Evolutionary conservation across 441 rosid genomes (phyloP), one percentile per base, ranked within the genome.

Genomic region (Populus hybrid): DNA sequence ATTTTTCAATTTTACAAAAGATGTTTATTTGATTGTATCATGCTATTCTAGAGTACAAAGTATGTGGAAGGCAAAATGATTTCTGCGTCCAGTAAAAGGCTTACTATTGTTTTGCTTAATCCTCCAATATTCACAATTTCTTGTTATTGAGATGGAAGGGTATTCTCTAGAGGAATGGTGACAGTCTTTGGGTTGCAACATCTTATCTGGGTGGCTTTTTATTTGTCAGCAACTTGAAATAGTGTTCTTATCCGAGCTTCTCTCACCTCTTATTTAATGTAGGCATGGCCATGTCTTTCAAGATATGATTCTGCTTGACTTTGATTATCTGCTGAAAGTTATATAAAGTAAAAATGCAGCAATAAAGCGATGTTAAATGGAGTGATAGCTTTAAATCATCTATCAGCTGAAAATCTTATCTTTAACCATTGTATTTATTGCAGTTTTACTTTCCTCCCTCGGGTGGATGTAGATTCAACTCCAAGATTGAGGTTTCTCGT

Each of bases 391-490:
- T 26, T 63, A 56, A 64, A 35, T 73, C 42, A n/a, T 74, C 33
- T 72, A 12, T 68, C 63, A 28, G 64, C 14, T 23, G 38, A 72
- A 66, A 75, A 33, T 56, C 33, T 7, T 36, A 45, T 79, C 73
- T 70, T 16, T 72, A 24, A n/a, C n/a, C n/a, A n/a, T n/a, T n/a
- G n/a, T n/a, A n/a, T n/a, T n/a, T n/a, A n/a, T n/a, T n/a, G n/a
- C 89, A 87, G 92, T 82, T 77, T 77, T 85, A 90, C 83, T 81
- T 80, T 82, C 81, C 85, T 79, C 89, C 89, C 26, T 82, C 83
- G 18, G 80, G 81, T 73, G 86, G 80, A 84, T 80, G 71, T 50
- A 84, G 75, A 79, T 88, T 84, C 70, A 29, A 80, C 77, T 87
- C 89, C 40, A 87, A 82, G 82, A 77, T 81, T 59, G 89, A 83